These are phyloP conservation scores for Hemisphaericaspora nanyangensis DNA, from an alignment of 805 yeast species.

Conservation along the genomic window DNA sequence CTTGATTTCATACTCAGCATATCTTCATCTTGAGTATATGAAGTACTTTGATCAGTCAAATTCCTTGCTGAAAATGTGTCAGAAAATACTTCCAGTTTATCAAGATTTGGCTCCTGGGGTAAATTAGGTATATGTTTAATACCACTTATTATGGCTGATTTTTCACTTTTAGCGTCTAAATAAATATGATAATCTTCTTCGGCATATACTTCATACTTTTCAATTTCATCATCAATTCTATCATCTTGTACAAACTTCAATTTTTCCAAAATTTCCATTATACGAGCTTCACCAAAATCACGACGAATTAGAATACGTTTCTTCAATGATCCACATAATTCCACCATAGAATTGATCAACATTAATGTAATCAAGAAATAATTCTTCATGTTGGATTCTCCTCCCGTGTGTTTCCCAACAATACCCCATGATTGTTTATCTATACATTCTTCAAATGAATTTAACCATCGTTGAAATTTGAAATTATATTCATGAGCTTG, in stretches of 20 bases:
- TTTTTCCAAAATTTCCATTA: conserved; percentile 33
- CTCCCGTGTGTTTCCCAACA: conserved; percentile 7
- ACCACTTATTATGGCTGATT: no score
- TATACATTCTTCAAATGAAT: conserved; percentile 31
- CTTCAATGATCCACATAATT: conserved; percentile 22
- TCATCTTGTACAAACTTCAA: conserved; percentile 26
- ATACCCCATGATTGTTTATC: conserved; percentile 22
- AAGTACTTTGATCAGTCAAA: neutral
- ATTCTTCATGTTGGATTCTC: conserved; percentile 20
- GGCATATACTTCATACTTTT: conserved; percentile 34
- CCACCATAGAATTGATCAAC: conserved; percentile 30
- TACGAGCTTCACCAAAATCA: conserved; percentile 34
- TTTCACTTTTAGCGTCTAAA: neutral
- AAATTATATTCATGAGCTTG: conserved; percentile 19
- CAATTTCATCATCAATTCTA: conserved; percentile 33
- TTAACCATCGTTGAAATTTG: conserved; percentile 40
- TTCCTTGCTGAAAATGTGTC: neutral
- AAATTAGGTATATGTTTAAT: neutral
- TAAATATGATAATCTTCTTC: conserved; percentile 36
- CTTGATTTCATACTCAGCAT: neutral
- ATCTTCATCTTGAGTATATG: neutral
- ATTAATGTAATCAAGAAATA: conserved; percentile 35
- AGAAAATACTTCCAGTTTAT: neutral
- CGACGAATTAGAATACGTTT: conserved; percentile 28
- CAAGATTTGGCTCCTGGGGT: neutral